phyloP scores from a whole-genome alignment of 306 rosid genomes.

The Quercus mongolica region DNA sequence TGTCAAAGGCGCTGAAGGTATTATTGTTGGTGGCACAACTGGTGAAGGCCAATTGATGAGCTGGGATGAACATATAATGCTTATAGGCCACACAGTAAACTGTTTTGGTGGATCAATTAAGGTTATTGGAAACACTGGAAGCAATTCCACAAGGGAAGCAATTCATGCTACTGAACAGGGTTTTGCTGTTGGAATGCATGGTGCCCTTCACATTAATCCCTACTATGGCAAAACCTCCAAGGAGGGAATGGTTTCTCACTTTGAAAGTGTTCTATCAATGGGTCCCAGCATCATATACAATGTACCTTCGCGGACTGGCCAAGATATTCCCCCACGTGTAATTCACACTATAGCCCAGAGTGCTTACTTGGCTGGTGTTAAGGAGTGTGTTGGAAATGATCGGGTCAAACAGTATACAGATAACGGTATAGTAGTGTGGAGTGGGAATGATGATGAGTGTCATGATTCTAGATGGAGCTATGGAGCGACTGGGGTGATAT shows the following conservation, averaged over 20 bases:
- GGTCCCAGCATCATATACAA: constrained; percentile 91
- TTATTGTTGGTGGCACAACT: constrained; percentile 93
- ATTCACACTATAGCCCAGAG: constrained; percentile 54
- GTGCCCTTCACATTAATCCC: constrained; percentile 95
- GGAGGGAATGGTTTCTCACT: constrained; percentile 76
- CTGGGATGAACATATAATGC: constrained; percentile 99
- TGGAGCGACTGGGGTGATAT: constrained; percentile 89
- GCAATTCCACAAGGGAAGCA: constrained; percentile 95
- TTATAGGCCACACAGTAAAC: constrained; percentile 86
- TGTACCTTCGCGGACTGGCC: constrained; percentile 92
- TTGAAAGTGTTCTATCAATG: constrained; percentile 70
- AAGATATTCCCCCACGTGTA: constrained; percentile 85
- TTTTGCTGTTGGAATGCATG: constrained; percentile 98
- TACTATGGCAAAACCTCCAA: constrained; percentile 90
- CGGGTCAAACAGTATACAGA: constrained; percentile 60
- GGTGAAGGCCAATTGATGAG: constrained; percentile 97
- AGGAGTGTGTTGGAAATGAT: constrained; percentile 89
- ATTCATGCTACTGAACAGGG: constrained; percentile 96
- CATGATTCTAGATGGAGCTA: constrained; percentile 90
- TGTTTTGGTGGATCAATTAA: constrained; percentile 85
- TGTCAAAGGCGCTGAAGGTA: constrained; percentile 66
- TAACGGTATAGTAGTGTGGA: constrained; percentile 75
- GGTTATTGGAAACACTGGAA: constrained; percentile 92
- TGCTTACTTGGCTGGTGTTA: constrained; percentile 79
- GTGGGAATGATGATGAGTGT: constrained; percentile 91